These are phyloP conservation scores for Heliamphora pulchella DNA, from an alignment of 179 eudicot genomes.

Conservation along the genomic window DNA sequence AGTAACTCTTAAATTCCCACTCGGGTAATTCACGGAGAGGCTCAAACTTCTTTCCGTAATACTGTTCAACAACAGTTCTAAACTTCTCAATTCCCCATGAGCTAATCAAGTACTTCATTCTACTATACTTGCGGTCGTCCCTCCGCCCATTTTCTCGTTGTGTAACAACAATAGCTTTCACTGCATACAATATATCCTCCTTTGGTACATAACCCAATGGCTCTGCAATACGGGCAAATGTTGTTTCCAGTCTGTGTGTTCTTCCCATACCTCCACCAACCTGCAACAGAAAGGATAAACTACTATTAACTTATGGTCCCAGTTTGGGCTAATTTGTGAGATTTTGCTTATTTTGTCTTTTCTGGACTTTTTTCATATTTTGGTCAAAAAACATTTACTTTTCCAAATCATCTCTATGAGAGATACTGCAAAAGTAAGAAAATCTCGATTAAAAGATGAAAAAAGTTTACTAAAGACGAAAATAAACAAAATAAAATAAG, in stretches of 20 bases:
- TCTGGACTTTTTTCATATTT: too few relatives aligned
- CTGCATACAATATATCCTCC: constrained; percentile 91
- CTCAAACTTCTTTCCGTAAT: constrained; percentile 86
- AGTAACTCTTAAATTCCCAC: constrained; percentile 92
- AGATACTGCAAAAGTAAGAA: too few relatives aligned
- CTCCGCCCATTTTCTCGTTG: constrained; percentile 98
- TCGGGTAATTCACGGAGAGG: constrained; percentile 84
- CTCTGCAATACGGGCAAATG: constrained; percentile 90
- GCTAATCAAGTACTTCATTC: constrained; percentile 87
- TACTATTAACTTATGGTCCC: not conserved
- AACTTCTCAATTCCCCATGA: constrained; percentile 99
- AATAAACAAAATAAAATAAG: too few relatives aligned
- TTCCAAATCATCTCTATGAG: too few relatives aligned
- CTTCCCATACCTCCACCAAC: constrained; percentile 99
- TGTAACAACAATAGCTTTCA: constrained; percentile 97
- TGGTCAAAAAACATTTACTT: too few relatives aligned
- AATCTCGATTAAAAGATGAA: too few relatives aligned
- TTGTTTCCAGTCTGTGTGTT: constrained; percentile 80
- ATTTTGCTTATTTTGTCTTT: too few relatives aligned
- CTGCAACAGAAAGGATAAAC: constrained; percentile 32
- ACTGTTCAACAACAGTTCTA: constrained; percentile 77
- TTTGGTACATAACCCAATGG: constrained; percentile 97
- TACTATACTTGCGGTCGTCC: constrained; percentile 93
- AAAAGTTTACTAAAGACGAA: too few relatives aligned
- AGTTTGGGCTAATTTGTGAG: too few relatives aligned